A percentile compares a stretch with the other conserved stretches of the same genome.
Conservation (phyloP, 768 basidiomycete genomes). For the Amanita rubescens region DNA sequence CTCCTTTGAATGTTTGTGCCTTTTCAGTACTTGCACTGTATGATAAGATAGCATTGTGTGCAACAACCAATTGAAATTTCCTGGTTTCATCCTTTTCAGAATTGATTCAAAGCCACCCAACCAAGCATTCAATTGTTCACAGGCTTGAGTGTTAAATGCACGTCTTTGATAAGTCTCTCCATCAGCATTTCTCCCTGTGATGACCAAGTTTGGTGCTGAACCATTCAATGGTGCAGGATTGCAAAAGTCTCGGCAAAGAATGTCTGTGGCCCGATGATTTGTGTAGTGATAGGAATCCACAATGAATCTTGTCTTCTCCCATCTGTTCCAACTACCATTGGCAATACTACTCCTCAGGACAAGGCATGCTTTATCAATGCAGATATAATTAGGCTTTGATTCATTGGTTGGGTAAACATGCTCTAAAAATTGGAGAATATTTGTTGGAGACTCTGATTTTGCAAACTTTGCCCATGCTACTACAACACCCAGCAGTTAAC, state of each 20-base stretch:
- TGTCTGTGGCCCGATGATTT: not conserved
- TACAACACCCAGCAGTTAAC: too few relatives aligned
- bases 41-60: conserved; percentile 7
- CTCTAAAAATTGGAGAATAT: conserved; percentile 16
- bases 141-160: not conserved
- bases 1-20: too few relatives aligned
- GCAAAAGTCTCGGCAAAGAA: not conserved
- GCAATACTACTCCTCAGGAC: conserved; percentile 7
- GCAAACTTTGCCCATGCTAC: conserved; percentile 9
- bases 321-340: conserved; percentile 5
- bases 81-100: not conserved
- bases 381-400: not conserved
- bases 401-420: not conserved
- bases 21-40: too few relatives aligned
- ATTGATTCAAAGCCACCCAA: conserved; percentile 7
- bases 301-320: conserved; percentile 1
- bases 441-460: conserved; percentile 19
- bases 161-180: not conserved
- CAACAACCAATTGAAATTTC: conserved; percentile 3
- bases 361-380: not conserved
- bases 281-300: conserved; percentile 2
- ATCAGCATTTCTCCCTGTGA: not conserved
- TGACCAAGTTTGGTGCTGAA: too few relatives aligned
- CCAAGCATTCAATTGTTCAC: conserved; percentile 10
- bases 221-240: not conserved